Base-by-base conservation (phyloP, 495 filamentous ascomycete species). In the Wilcoxina mikolae region DNA sequence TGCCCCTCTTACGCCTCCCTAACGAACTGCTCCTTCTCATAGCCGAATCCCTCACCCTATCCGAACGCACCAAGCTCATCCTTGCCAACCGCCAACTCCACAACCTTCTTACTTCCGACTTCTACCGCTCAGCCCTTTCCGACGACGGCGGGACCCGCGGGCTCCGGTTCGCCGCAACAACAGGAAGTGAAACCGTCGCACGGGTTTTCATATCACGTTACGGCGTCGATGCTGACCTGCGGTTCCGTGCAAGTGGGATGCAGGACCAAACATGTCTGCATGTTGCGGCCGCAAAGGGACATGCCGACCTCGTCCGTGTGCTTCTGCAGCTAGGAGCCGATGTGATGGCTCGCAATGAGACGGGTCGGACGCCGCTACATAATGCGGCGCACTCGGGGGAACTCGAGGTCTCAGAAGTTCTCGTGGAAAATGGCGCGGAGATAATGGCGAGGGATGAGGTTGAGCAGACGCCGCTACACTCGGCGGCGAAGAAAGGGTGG, bases 331-430 rank as follows among this genome's bases (percentile, higher is more conserved):
- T 25, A 10, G 51, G 51, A 17, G 56, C 56, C 3, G 28, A 42
- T 15, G 42, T 55, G 23, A 41, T 49, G 12, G 38, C 24, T 9
- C 28, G 39, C 3, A 53, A 54, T 4, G 42, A 54, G 9, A n/a
- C 45, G 10, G 42, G 51, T 1, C 27, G 31, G 4, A 53, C 53
- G 12, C 38, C 46, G 12, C 53, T 59, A 12, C 57, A 59, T 26
- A 7, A 24, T 11, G 57, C 54, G 2, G 38, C 38, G 5, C 25
- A 25, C 7, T 20, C 18, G 3, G 51, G 56, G 20, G 41, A 44
- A 29, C 25, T 31, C 35, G 28, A 51, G 3, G 38, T 57, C 1
- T 49, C 42, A 1, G 24, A 22, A 27, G 26, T 48, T 23, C 48
- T 57, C 1, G 29, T 57, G 1, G 4, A 20, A 17, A 11, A 31